Evolutionary conservation across 2,329 filamentous ascomycete species (phyloP).

Genomic region (Beauveria pseudobassiana): DNA sequence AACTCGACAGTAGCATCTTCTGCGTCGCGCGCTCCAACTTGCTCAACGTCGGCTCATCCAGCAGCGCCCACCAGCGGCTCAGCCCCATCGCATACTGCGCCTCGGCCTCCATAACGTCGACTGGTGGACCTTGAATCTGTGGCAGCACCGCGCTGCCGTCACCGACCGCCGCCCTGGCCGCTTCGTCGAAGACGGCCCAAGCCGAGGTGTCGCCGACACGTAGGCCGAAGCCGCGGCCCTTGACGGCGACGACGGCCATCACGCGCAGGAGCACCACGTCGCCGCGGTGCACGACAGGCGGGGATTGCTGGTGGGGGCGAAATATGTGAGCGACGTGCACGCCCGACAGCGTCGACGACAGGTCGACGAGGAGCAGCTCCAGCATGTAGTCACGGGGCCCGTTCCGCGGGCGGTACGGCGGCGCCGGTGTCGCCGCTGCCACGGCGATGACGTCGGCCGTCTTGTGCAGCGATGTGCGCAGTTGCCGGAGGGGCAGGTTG

Average conservation of each 20-base stretch:
- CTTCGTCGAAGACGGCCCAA: conserved; percentile 53
- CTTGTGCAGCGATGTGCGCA: conserved; percentile 43
- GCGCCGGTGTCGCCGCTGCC: conserved; percentile 41
- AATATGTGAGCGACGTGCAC: conserved; percentile 51
- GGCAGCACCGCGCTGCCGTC: conserved; percentile 28
- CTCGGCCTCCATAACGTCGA: conserved; percentile 48
- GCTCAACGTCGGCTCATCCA: conserved; percentile 38
- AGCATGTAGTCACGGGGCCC: conserved; percentile 54
- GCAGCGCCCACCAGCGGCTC: conserved; percentile 39
- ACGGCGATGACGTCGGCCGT: conserved; percentile 48
- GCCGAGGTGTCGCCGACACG: conserved; percentile 47
- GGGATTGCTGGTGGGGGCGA: conserved; percentile 47
- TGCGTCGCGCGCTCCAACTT: conserved; percentile 39
- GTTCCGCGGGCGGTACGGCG: conserved; percentile 46
- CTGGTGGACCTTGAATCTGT: conserved; percentile 52
- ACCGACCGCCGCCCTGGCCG: conserved; percentile 17
- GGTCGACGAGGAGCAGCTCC: conserved; percentile 50
- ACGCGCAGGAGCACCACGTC: conserved; percentile 52
- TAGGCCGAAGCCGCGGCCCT: conserved; percentile 48
- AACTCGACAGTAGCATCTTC: neutral
- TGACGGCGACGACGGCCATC: conserved; percentile 47
- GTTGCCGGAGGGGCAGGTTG: conserved; percentile 42
- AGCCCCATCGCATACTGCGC: conserved; percentile 40
- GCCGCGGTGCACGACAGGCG: conserved; percentile 48
- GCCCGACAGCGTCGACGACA: conserved; percentile 40